Base-by-base conservation (phyloP, 177 flowering plant species). In the Vitis hybrid region DNA sequence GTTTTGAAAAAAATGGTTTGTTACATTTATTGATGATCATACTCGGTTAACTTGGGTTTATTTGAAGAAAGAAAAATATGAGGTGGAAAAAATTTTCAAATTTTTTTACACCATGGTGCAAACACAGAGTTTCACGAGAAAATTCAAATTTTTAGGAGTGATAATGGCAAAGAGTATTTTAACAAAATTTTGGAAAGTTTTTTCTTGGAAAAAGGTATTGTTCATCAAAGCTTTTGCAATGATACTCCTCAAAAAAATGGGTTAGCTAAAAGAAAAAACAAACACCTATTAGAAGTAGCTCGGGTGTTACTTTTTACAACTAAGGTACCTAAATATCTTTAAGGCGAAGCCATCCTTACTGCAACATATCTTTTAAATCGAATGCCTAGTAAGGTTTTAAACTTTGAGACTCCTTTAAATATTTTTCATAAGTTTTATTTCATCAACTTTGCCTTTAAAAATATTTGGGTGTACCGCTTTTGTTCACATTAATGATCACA, bases 1-100 rank as follows among this genome's bases (percentile, higher is more conserved):
- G n/a, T 60, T 60, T 33, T 60, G 13, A 18, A 60, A 60, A 60
- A 60, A 60, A 60, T 60, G 64, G 64, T 60, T 17, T 60, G 64
- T 60, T 60, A 0, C 33, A 13, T 60, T 60, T 0, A 60, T 60
- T 17, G 33, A 60, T 60, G 10, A 18, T 19, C 64, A 60, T 18
- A 60, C 64, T 17, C 2, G 31, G 33, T 11, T 60, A 14, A 60
- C n/a, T 60, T 60, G 2, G 64, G 64, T 60, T 7, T 60, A 60
- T 60, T 60, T 60, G 24, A 14, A 2, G 3, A 60, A 2, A 14
- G n/a, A n/a, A 60, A 18, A 60, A 60, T 0, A 8, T 0, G 24
- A 60, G 24, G 0, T 60, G 20, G 24, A 60, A 60, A 15, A 1
- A 11, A n/a, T 60, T 60, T 60, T 60, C 64, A 60, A 60, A 0